Percentiles rank a stretch among this genome's conserved stretches.
These are phyloP conservation scores for Starmera stellimalicola DNA, from an alignment of 1,139 yeast genomes.

Conservation along the genomic window DNA sequence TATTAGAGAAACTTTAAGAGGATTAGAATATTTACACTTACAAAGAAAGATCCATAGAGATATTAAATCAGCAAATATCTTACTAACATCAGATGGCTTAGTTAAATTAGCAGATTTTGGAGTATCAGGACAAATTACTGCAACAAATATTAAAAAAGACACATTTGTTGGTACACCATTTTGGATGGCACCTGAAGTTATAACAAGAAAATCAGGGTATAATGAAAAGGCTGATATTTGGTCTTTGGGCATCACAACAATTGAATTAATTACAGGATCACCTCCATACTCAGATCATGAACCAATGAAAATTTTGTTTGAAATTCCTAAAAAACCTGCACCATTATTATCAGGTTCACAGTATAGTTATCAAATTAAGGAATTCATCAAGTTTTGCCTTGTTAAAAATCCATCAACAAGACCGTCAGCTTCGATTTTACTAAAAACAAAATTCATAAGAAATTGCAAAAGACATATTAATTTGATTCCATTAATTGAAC, in stretches of 20 bases:
- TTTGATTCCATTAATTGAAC: conserved; percentile 19
- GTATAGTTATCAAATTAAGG: conserved; percentile 43
- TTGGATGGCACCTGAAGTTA: conserved; percentile 94
- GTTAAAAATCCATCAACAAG: conserved; percentile 46
- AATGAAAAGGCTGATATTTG: conserved; percentile 80
- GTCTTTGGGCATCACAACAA: conserved; percentile 80
- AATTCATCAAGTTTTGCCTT: conserved; percentile 52
- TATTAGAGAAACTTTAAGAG: conserved; percentile 49
- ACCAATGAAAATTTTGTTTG: conserved; percentile 67
- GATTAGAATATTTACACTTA: conserved; percentile 62
- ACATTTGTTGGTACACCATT: conserved; percentile 87
- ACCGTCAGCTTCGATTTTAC: conserved; percentile 36
- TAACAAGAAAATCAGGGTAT: conserved; percentile 46
- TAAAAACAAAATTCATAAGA: conserved; percentile 38
- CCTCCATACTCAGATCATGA: conserved; percentile 66
- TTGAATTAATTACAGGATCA: conserved; percentile 62
- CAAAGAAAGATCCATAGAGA: conserved; percentile 77
- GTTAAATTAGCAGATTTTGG: conserved; percentile 83
- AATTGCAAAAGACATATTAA: conserved; percentile 10
- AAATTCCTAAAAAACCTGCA: conserved; percentile 60
- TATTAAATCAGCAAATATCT: conserved; percentile 74
- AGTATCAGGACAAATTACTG: conserved; percentile 71
- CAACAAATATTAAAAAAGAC: conserved; percentile 46
- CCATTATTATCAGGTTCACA: conserved; percentile 43
- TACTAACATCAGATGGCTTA: conserved; percentile 51